Evolutionary conservation across 1,284 basidiomycete species (phyloP).

Genomic region (Pseudozyma sp.): DNA sequence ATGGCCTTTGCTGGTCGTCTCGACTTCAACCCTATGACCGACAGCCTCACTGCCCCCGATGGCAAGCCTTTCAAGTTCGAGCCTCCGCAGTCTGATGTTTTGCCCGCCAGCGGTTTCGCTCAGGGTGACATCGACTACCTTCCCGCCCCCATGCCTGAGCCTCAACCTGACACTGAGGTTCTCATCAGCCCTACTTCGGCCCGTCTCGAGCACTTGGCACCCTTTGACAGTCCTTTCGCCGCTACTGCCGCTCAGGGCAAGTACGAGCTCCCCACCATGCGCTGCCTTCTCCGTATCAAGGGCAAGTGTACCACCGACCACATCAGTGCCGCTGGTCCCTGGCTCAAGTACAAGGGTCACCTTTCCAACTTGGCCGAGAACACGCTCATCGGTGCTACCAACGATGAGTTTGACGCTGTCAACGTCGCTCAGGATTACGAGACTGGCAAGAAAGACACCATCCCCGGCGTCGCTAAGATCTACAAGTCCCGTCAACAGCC

Average conservation of each 20-base stretch:
- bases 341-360: constrained; percentile 96
- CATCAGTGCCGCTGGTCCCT: constrained; percentile 71
- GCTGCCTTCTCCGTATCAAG: constrained; percentile 86
- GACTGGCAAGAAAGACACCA: constrained; percentile 58
- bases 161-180: constrained; percentile 78
- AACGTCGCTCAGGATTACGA: constrained; percentile 68
- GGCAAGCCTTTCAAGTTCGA: constrained; percentile 85
- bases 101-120: constrained; percentile 86
- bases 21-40: constrained; percentile 92
- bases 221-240: constrained; percentile 85
- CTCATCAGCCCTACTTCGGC: constrained; percentile 72
- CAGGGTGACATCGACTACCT: constrained; percentile 82
- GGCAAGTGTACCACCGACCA: constrained; percentile 97
- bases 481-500: constrained; percentile 66
- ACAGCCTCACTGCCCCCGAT: constrained; percentile 80
- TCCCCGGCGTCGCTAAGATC: constrained; percentile 64
- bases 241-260: constrained; percentile 67
- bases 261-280: constrained; percentile 78
- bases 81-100: constrained; percentile 84
- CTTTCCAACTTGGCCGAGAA: constrained; percentile 96
- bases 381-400: constrained; percentile 73
- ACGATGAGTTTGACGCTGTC: constrained; percentile 71
- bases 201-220: constrained; percentile 86
- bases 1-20: constrained; percentile 90
- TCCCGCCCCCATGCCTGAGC: constrained; percentile 79